phyloP scores from a whole-genome alignment of 192 early-diverging fungal species.

The Coemansia sp. region DNA sequence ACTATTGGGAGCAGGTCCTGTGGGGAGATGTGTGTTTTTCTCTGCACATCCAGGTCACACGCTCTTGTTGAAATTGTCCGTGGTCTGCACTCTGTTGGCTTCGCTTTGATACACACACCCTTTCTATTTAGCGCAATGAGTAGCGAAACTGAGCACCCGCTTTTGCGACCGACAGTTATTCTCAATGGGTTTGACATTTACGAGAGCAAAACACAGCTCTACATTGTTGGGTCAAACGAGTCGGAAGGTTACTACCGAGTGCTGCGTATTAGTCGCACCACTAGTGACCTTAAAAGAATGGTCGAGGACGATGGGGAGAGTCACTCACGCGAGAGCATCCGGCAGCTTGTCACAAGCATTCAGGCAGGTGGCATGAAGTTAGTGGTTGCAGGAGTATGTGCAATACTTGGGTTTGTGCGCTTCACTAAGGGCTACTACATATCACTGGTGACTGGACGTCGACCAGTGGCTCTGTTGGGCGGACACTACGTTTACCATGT shows the following conservation, averaged over 20 bases:
- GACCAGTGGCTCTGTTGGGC: slow-evolving; percentile 86
- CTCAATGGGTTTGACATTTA: slow-evolving; percentile 80
- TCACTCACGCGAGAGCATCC: slow-evolving; percentile 69
- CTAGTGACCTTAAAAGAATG: slow-evolving; percentile 61
- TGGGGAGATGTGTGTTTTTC: too few species aligned
- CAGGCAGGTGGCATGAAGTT: slow-evolving; percentile 62
- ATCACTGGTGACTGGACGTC: slow-evolving; percentile 76
- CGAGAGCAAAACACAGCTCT: slow-evolving; percentile 83
- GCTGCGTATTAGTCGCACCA: slow-evolving; percentile 85
- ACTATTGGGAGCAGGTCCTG: too few species aligned
- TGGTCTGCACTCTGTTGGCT: too few species aligned
- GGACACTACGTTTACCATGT: slow-evolving; percentile 96
- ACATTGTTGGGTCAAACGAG: slow-evolving; percentile 80
- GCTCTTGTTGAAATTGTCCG: too few species aligned
- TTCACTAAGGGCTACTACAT: slow-evolving; percentile 95
- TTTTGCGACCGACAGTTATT: slow-evolving; percentile 42
- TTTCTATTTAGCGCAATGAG: slow-evolving; percentile 4
- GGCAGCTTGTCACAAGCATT: slow-evolving; percentile 74
- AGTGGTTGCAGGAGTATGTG: slow-evolving; percentile 27
- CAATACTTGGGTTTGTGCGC: slow-evolving; percentile 70
- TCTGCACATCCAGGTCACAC: too few species aligned
- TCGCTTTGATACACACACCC: too few species aligned
- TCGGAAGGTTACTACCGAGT: slow-evolving; percentile 74
- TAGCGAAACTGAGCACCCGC: slow-evolving; percentile 21
- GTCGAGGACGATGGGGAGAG: slow-evolving; percentile 78